Evolutionary conservation across 2,329 filamentous ascomycete species (phyloP), one percentile per base, ranked within the genome.

Genomic region (Fusarium illudens): DNA sequence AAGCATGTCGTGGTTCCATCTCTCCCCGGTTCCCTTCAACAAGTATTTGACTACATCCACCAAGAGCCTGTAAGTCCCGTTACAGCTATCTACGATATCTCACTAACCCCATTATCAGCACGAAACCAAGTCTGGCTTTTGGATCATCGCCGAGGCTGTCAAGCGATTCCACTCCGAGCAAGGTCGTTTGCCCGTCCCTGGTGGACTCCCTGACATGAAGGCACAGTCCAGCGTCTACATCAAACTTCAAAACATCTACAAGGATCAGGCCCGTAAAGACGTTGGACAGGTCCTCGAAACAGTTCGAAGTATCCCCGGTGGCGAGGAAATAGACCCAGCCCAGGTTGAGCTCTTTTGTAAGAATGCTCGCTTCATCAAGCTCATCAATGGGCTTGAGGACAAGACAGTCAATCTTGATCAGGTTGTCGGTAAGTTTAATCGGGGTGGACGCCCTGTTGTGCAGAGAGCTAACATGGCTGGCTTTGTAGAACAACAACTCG

Each of bases 201-300:
- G 96, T 12, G 89, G 91, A 4, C 83, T 99, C 2, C 96, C 96
- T 2, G 96, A 99, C 78, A 99, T 99, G 96, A 99, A 99, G 82
- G 94, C 96, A 3, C 88, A 95, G 75, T 97, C 94, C 4, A 88
- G 86, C 58, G 91, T 96, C 65, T 99, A 99, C 81, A 91, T 99
- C 70, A 85, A 90, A 73, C 85, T 99, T 12, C 96, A 98, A 77
- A 95, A 92, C 72, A 88, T 98, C 62, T 99, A 98, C 87, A 97
- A 97, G 80, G 80, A 84, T 20, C 97, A 97, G 79, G 94, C 96
- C 42, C 89, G 91, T 32, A 83, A 87, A 73, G 96, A 99, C 74
- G 83, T 90, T 13, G 86, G 87, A 29, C 91, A 97, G 78, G 91
- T 98, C 3, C 80, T 93, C 3, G 80, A 84, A 12, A 87, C 80